A percentile compares a stretch with the other conserved stretches of the same genome.
phyloP scores from a whole-genome alignment of 257 asterid species.

The Echium plantagineum region DNA sequence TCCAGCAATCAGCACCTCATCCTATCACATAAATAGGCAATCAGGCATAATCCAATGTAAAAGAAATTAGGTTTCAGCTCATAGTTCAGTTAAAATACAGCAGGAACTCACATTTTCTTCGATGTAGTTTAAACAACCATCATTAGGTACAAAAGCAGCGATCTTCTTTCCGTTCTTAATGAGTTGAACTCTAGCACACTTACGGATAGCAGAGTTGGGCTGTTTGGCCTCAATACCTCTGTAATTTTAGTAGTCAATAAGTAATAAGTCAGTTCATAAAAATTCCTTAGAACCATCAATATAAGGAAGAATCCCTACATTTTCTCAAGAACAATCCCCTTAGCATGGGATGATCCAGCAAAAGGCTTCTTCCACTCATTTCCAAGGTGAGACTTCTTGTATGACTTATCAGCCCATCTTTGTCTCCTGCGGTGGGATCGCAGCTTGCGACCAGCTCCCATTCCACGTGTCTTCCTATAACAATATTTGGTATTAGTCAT shows the following conservation, averaged over 20 bases:
- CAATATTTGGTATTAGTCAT: neutral
- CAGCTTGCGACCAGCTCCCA: slow-evolving; percentile 86
- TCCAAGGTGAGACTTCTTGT: slow-evolving; percentile 70
- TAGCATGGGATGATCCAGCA: slow-evolving; percentile 75
- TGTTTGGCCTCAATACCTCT: slow-evolving; percentile 79
- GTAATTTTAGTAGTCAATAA: slow-evolving; percentile 5
- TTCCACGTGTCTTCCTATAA: slow-evolving; percentile 65
- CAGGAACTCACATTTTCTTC: slow-evolving; percentile 55
- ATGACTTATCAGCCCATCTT: slow-evolving; percentile 79
- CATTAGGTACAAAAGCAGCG: slow-evolving; percentile 77
- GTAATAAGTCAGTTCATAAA: neutral
- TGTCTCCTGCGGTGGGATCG: slow-evolving; percentile 58
- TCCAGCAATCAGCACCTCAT: slow-evolving; percentile 79
- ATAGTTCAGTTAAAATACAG: neutral
- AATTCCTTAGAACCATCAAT: neutral
- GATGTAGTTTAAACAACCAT: slow-evolving; percentile 72
- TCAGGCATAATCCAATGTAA: neutral
- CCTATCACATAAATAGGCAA: slow-evolving; percentile 24
- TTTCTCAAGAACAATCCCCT: slow-evolving; percentile 74
- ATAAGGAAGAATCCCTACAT: slow-evolving; percentile 28
- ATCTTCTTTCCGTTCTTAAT: slow-evolving; percentile 76
- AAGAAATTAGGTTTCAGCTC: neutral
- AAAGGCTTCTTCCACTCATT: slow-evolving; percentile 84
- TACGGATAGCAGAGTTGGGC: slow-evolving; percentile 81
- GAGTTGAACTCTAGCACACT: slow-evolving; percentile 76